Base-by-base conservation (phyloP, 371 early-diverging fungal species). In the Sporodiniella umbellata region DNA sequence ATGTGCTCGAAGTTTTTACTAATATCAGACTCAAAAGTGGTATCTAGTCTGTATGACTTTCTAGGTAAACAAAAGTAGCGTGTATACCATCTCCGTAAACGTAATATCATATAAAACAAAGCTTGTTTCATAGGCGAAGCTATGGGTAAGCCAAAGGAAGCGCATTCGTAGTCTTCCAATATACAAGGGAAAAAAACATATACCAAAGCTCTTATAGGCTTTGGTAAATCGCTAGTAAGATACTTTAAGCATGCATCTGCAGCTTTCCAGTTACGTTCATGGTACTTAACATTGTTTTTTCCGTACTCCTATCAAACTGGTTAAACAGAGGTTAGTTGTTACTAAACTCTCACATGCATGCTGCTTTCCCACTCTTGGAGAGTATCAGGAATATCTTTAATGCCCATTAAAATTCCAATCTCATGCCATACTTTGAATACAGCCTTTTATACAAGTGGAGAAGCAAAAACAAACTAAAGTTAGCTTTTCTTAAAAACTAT, bases 331-430 rank as follows among this genome's bases (percentile, higher is more conserved):
- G n/a, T n/a, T n/a, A n/a, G n/a, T 28, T 28, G 30, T 28, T 7
- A 28, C 4, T 28, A 28, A 28, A 7, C 10, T 28, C 10, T 28
- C 10, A 4, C 10, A 4, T 28, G 30, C 4, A 28, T 28, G 4
- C 10, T 28, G 4, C 10, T 28, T 28, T 28, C 10, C 40, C 81
- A 54, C n/a, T 64, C 75, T 18, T 73, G 66, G 3, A 61, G n/a
- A 6, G 77, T 66, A 8, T 58, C 55, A 2, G 80, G 83, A 26
- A 83, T 80, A 55, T 73, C 66, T 47, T 75, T 60, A 25, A 83
- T 79, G 5, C 66, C 59, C 78, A 80, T 74, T 12, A 56, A 42
- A 12, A 42, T 43, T 0, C 77, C 77, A 45, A 66, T 49, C 31
- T 62, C 54, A 22, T 55, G 58, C 80, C 80, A 81, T 0, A 75